Base-by-base conservation (phyloP, 1,284 basidiomycete species). In the Austroboletus novae-zelandiae region DNA sequence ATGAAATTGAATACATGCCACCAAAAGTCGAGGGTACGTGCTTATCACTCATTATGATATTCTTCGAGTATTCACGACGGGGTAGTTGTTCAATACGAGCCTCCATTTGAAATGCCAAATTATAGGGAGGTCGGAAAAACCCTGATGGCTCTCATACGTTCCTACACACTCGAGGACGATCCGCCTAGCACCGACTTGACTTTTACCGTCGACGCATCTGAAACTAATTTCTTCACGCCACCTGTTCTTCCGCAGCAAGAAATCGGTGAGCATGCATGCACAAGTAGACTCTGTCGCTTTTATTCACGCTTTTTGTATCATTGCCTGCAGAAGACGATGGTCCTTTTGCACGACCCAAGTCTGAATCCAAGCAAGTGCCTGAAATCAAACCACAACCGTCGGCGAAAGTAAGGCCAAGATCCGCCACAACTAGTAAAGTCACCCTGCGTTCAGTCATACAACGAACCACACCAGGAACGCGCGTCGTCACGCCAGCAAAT, bases 1-100 rank as follows among this genome's bases (percentile, higher is more conserved):
- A 84, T 56, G 88, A 90, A 63, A 74, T 90, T 35, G 89, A 91
- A 64, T 90, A 89, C 61, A 84, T 86, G 79, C 77, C 88, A 29
- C 88, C 88, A 7, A 86, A 83, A 56, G 79, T 78, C 9, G 69
- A 79, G 17, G 78, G 87, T 88, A 57, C 55, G 80, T 68, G 5
- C 25, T 32, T 17, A 20, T 27, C 15, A 36, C 32, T 17, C 34
- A 43, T 11, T 32, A 14, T 3, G 31, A 3, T 5, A 36, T 50
- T 36, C 37, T 50, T 23, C 35, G 23, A 7, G 14, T 43, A 42
- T 20, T 58, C 40, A 55, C 42, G 4, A 32, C 5, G 13, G 8
- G 5, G 2, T 52, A 82, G 82, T 81, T 41, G 56, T 75, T 18
- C 68, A 74, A 0, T 84, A 78, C 51, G 72, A 76, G 37, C 80